Conservation (phyloP, 1,284 basidiomycete genomes). For the Termitomyces sp. region DNA sequence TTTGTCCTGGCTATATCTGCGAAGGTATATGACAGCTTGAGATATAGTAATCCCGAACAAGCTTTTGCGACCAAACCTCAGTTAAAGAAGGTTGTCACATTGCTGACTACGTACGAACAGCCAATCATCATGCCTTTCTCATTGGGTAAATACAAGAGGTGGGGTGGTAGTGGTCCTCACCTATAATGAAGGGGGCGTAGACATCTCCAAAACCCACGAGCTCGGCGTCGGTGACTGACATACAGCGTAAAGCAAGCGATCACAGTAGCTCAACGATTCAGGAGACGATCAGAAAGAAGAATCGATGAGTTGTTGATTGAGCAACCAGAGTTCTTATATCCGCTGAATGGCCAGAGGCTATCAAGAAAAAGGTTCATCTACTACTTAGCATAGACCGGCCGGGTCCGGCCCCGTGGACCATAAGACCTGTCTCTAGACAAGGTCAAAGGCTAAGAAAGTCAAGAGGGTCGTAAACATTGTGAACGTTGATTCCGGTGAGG, state of each 20-base stretch:
- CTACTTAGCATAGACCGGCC: too few species aligned
- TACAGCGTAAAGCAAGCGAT: neutral
- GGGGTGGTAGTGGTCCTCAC: neutral
- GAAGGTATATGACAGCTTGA: conserved; percentile 9
- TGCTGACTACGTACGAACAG: conserved; percentile 3
- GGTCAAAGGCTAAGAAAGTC: too few species aligned
- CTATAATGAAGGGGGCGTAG: conserved; percentile 9
- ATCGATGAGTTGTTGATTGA: neutral
- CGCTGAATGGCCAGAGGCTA: too few species aligned
- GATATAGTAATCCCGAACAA: conserved; percentile 10
- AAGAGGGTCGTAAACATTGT: too few species aligned
- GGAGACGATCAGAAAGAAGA: neutral
- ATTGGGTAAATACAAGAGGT: neutral
- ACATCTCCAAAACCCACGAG: conserved; percentile 7
- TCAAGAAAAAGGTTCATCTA: too few species aligned
- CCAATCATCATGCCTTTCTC: conserved; percentile 11
- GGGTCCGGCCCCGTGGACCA: too few species aligned
- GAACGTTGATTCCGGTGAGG: too few species aligned
- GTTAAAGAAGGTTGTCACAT: neutral
- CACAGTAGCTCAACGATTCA: neutral
- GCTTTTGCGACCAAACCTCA: neutral
- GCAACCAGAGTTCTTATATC: neutral
- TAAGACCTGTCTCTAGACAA: too few species aligned
- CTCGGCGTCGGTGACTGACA: neutral
- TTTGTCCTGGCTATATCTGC: conserved; percentile 7